phyloP scores from a whole-genome alignment of 768 basidiomycete genomes.

The Suillus ampliporus region DNA sequence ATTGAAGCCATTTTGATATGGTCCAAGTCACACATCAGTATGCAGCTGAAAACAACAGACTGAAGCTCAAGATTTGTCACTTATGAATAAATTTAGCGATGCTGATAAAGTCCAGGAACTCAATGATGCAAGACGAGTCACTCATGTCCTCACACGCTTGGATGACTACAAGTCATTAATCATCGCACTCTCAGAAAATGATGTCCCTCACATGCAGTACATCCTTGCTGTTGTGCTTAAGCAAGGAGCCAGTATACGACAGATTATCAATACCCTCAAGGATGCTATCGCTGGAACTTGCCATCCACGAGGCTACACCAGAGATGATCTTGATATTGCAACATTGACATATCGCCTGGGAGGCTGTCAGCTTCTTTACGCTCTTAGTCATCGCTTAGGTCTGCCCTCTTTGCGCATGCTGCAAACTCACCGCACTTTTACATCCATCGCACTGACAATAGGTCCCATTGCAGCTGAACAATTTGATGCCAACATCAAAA shows the following conservation, averaged over 20 bases:
- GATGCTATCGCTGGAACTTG: conserved; percentile 6
- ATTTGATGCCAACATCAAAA: conserved; percentile 16
- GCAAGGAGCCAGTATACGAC: conserved; percentile 14
- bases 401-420: conserved; percentile 20
- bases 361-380: conserved; percentile 18
- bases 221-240: conserved; percentile 14
- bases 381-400: conserved; percentile 16
- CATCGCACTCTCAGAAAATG: conserved; percentile 8
- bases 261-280: conserved; percentile 14
- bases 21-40: too few relatives aligned
- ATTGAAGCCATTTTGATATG: too few relatives aligned
- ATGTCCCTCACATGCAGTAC: conserved; percentile 13
- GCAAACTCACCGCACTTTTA: conserved; percentile 12
- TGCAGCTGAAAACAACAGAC: too few relatives aligned
- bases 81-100: too few relatives aligned
- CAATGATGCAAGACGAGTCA: too few relatives aligned
- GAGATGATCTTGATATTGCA: conserved; percentile 16
- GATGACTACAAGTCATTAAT: conserved; percentile 9
- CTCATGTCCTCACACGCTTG: neutral
- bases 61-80: too few relatives aligned
- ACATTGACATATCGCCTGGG: conserved; percentile 17
- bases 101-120: too few relatives aligned
- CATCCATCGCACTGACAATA: conserved; percentile 15
- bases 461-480: conserved; percentile 11
- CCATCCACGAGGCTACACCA: conserved; percentile 4